phyloP scores from a whole-genome alignment of 306 rosid genomes.

The Gastrolobium villosum region DNA sequence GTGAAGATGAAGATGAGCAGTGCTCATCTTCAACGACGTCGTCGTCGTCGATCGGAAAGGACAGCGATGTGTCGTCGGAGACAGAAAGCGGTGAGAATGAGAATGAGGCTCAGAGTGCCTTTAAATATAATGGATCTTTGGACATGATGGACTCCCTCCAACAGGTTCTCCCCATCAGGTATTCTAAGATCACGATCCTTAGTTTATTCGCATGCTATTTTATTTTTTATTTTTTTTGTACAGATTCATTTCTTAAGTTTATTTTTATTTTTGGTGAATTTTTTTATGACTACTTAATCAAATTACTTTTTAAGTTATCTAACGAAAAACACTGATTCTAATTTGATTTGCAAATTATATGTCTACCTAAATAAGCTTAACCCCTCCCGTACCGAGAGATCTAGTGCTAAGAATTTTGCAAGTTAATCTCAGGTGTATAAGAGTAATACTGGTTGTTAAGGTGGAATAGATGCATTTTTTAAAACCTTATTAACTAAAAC shows the following conservation, averaged over 20 bases:
- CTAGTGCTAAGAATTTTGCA: neutral
- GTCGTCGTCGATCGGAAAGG: slow-evolving; percentile 70
- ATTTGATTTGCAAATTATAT: too few species aligned
- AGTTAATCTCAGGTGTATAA: neutral
- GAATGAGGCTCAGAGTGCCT: slow-evolving; percentile 76
- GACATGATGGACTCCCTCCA: slow-evolving; percentile 78
- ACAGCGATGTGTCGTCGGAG: slow-evolving; percentile 68
- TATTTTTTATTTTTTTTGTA: neutral
- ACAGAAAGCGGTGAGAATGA: slow-evolving; percentile 41
- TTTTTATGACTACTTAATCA: neutral
- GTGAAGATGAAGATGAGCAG: slow-evolving; percentile 32
- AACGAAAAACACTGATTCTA: neutral
- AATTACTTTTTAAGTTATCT: too few species aligned
- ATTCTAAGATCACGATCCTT: neutral
- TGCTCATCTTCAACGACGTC: slow-evolving; percentile 69
- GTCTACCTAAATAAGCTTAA: too few species aligned
- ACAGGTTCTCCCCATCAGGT: slow-evolving; percentile 81
- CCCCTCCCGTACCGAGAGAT: neutral
- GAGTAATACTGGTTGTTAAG: neutral
- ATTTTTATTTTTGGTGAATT: neutral
- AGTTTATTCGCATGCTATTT: neutral
- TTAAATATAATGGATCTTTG: slow-evolving; percentile 65
- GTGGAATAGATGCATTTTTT: neutral
- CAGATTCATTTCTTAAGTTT: neutral
- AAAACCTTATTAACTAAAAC: neutral